Conservation (phyloP, 2,329 filamentous ascomycete species). For the Penicillium digitatum region DNA sequence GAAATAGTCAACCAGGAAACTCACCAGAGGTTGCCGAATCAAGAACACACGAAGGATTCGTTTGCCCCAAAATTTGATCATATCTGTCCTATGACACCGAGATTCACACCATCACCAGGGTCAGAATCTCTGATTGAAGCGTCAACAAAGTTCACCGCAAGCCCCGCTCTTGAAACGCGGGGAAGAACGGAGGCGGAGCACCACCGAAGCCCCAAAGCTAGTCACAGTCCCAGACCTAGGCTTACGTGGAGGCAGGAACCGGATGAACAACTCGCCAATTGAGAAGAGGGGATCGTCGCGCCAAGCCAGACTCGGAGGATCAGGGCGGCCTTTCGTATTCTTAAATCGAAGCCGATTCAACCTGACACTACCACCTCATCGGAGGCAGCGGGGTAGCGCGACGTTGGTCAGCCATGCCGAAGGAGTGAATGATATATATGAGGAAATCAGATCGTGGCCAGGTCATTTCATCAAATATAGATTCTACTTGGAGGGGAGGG, state of each 20-base stretch:
- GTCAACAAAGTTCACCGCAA: neutral
- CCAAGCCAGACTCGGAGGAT: constrained; percentile 14
- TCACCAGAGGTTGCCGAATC: neutral
- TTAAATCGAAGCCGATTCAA: constrained; percentile 13
- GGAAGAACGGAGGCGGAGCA: neutral
- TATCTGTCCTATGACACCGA: neutral
- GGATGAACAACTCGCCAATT: constrained; percentile 9
- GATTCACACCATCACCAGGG: neutral
- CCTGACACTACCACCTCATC: constrained; percentile 13
- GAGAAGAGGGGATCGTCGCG: constrained; percentile 15
- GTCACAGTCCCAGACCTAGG: neutral
- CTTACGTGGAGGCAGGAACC: neutral
- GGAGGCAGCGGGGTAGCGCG: neutral
- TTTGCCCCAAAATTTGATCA: neutral
- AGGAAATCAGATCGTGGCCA: neutral
- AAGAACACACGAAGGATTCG: neutral
- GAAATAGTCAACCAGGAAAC: neutral
- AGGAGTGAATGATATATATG: neutral
- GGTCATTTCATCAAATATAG: neutral
- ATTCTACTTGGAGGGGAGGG: neutral
- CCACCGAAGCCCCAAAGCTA: neutral
- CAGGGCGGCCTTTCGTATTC: constrained; percentile 10
- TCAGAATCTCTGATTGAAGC: neutral
- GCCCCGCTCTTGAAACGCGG: constrained; percentile 2
- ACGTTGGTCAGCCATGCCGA: neutral